Base-by-base conservation (phyloP, 2,329 filamentous ascomycete genomes). In the Neofusicoccum sp. region DNA sequence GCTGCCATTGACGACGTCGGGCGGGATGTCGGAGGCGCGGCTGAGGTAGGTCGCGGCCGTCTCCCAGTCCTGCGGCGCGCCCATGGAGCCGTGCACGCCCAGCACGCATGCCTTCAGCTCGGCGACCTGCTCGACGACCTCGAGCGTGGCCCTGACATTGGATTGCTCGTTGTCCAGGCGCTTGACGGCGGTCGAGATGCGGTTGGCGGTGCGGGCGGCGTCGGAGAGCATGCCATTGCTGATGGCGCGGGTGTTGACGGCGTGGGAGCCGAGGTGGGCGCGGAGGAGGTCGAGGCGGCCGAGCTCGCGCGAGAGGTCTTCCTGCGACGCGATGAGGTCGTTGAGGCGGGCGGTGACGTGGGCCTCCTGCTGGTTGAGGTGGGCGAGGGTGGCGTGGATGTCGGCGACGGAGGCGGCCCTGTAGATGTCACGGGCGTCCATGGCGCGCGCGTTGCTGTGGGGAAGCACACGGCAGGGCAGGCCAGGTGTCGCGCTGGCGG, bases 31-130 rank as follows among this genome's bases (percentile, higher is more conserved):
- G 63, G 87, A 87, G 6, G 95, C 93, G 45, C 93, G 86, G 64
- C 89, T 86, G 62, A 99, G 83, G 74, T 98, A 98, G 48, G 85
- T 89, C 1, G 95, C 95, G 3, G 95, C 95, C 3, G 91, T 95
- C 76, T 99, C 95, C 95, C 95, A 99, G 78, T 99, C 95, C 75
- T 99, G 95, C 43, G 95, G 91, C 4, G 93, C 93, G 34, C 93
- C 95, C 95, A 99, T 99, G 62, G 90, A 96, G 16, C 93, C 95
- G 28, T 93, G 88, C 9, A 98, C 93, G 44, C 95, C 95, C 63
- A 97, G 86, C 36, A 98, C 91, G 73, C 95, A 99, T 7, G 95
- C 90, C 78, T 98, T 98, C 65, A 99, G 87, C 80, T 99, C 95
- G 4, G 91, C 90, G 12, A 99, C 93, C 78, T 97, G 93, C 75